Conservation (phyloP, 1,284 basidiomycete species). For the Pterulicium gracile region DNA sequence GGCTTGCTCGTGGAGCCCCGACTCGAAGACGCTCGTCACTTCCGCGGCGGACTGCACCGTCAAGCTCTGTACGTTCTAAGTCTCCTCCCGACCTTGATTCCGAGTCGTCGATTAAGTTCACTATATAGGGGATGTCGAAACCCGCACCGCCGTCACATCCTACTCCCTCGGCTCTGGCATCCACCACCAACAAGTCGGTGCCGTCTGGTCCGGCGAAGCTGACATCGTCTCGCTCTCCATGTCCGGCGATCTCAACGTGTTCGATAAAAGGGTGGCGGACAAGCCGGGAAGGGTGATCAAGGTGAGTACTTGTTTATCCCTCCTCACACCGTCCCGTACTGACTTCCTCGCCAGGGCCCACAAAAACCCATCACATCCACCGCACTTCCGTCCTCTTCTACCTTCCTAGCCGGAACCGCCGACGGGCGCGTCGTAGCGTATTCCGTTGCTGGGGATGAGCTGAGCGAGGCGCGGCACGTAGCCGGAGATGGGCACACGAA, state of each 20-base stretch:
- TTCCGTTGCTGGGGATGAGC: conserved; percentile 32
- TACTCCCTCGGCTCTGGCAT: conserved; percentile 68
- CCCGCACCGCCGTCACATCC: conserved; percentile 51
- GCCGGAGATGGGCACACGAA: conserved; percentile 61
- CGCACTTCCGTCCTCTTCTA: conserved; percentile 33
- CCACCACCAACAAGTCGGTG: conserved; percentile 80
- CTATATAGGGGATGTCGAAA: conserved; percentile 67
- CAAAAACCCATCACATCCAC: conserved; percentile 73
- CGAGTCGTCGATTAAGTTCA: conserved; percentile 1
- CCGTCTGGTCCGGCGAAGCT: conserved; percentile 66
- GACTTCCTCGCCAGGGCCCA: conserved; percentile 41
- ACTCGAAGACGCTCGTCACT: conserved; percentile 67
- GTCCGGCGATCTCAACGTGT: conserved; percentile 75
- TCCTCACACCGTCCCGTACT: conserved; percentile 2
- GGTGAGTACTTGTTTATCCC: conserved; percentile 22
- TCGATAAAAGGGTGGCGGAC: conserved; percentile 63
- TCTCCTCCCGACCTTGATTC: background rate
- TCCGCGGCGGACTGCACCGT: conserved; percentile 86
- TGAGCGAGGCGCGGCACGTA: conserved; percentile 35
- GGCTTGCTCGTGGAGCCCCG: conserved; percentile 69
- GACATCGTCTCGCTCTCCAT: conserved; percentile 82
- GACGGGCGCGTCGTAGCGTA: conserved; percentile 75
- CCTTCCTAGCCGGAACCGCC: conserved; percentile 76
- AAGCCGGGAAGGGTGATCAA: conserved; percentile 53
- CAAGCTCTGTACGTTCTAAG: conserved; percentile 61